Percentiles rank a stretch among this genome's conserved stretches.
These are phyloP conservation scores for Clarireedia homoeocarpa DNA, from an alignment of 2,329 filamentous ascomycete genomes.

Conservation along the genomic window DNA sequence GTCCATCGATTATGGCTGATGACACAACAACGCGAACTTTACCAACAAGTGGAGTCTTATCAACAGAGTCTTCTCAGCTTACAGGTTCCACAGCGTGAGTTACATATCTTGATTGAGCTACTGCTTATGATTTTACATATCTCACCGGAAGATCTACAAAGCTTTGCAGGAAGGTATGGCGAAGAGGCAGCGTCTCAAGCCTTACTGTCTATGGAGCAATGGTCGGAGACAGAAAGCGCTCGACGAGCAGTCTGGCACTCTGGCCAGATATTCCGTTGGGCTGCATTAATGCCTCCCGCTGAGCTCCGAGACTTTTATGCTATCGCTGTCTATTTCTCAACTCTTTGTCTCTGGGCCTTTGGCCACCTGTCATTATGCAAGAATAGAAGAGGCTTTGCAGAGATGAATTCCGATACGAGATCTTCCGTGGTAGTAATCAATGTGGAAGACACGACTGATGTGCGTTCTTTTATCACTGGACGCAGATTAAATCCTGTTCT, in stretches of 20 bases:
- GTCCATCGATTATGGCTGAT: conserved; percentile 11
- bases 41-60: conserved; percentile 4
- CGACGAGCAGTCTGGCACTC: conserved; percentile 29
- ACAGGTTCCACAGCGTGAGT: neutral
- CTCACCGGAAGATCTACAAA: conserved; percentile 13
- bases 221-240: conserved; percentile 37
- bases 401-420: too few relatives aligned
- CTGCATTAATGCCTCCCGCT: conserved; percentile 39
- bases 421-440: too few relatives aligned
- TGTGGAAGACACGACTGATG: neutral
- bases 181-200: conserved; percentile 12
- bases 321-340: conserved; percentile 61
- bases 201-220: neutral
- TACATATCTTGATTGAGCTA: conserved; percentile 9
- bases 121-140: conserved; percentile 14
- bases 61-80: neutral
- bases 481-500: neutral
- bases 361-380: neutral
- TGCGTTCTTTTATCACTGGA: neutral
- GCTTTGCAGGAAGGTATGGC: conserved; percentile 16
- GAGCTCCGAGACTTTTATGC: conserved; percentile 59
- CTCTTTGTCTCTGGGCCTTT: conserved; percentile 53
- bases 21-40: conserved; percentile 11
- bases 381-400: too few relatives aligned
- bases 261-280: conserved; percentile 15